Evolutionary conservation across 306 rosid species (phyloP), one percentile per base, ranked within the genome.

Genomic region (Parietaria judaica): DNA sequence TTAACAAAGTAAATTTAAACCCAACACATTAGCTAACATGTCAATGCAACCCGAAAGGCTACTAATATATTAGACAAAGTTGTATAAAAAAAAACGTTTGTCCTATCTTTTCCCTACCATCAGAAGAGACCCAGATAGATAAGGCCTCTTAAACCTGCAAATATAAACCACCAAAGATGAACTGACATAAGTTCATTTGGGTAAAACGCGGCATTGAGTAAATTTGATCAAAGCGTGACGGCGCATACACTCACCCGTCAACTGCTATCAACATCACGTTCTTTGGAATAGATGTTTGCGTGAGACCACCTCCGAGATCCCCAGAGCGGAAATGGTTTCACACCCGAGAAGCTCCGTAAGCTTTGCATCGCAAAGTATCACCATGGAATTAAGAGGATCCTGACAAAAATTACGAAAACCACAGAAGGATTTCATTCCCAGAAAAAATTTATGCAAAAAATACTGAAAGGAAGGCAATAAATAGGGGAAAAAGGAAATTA

Each of bases 361-460:
- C 72, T 86, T 83, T 54, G 83, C 74, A 77, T 86, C 95, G 56
- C 95, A 86, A 38, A 70, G 51, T 74, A 86, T 83, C 78, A 83
- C 85, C 78, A 84, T 83, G 49, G 90, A 60, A 64, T 83, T 81
- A 51, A 72, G 56, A 68, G 95, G 95, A 71, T 86, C 95, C 95
- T 86, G 59, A 66, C 23, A 66, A 39, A 31, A 6, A 60, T n/a
- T 55, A 64, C 36, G 51, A 60, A 60, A 49, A 49, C 47, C 16
- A 23, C 51, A 36, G 31, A 23, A 66, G 58, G 41, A 58, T 48
- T 37, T 67, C 46, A 49, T 43, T 38, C 54, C 53, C 31, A 3
- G 14, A 44, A 48, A 48, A 8, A 44, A 48, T 51, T 14, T 3
- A 41, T 36, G 17, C 34, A 45, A 36, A 48, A 31, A 36, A 45